Evolutionary conservation across 768 basidiomycete species (phyloP).

Genomic region (Ephemerocybe angulata): DNA sequence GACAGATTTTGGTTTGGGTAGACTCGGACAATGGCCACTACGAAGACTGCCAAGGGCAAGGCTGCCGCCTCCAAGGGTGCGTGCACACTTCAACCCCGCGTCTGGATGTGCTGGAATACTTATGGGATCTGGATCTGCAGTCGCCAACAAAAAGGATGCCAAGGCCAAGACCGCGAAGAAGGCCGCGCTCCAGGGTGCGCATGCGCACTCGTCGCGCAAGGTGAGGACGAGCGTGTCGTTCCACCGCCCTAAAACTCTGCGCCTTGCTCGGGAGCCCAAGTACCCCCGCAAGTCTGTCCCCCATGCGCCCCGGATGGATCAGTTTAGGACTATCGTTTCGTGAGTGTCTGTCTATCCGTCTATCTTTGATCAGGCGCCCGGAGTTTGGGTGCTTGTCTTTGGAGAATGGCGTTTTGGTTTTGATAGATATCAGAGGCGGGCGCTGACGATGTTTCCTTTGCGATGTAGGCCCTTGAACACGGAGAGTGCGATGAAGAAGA

Average conservation of each 20-base stretch:
- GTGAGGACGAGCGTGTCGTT: conserved; percentile 83
- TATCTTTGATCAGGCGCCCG: no score
- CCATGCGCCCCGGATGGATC: conserved; percentile 93
- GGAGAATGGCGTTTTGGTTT: neutral
- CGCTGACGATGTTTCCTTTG: no score
- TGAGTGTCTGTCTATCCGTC: conserved; percentile 44
- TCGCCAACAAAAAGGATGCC: conserved; percentile 39
- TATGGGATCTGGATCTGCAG: no score
- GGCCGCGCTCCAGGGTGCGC: conserved; percentile 86
- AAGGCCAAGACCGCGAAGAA: conserved; percentile 97
- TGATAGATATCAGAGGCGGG: conserved; percentile 7
- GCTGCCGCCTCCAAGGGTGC: conserved; percentile 45
- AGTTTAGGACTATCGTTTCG: conserved; percentile 92
- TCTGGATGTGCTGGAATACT: neutral
- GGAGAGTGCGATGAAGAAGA: conserved; percentile 99
- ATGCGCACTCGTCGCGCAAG: conserved; percentile 76
- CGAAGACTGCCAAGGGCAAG: conserved; percentile 67
- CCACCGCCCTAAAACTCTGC: conserved; percentile 94
- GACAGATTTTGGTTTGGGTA: no score
- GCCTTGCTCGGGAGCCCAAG: conserved; percentile 76
- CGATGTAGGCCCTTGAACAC: conserved; percentile 84
- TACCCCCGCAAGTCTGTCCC: conserved; percentile 95
- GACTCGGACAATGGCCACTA: conserved; percentile 53
- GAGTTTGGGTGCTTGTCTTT: conserved; percentile 3
- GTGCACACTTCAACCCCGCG: neutral